Percentiles rank a stretch among this genome's conserved stretches.
Conservation (phyloP, 371 early-diverging fungal species). For the Neoconidiobolus thromboides region DNA sequence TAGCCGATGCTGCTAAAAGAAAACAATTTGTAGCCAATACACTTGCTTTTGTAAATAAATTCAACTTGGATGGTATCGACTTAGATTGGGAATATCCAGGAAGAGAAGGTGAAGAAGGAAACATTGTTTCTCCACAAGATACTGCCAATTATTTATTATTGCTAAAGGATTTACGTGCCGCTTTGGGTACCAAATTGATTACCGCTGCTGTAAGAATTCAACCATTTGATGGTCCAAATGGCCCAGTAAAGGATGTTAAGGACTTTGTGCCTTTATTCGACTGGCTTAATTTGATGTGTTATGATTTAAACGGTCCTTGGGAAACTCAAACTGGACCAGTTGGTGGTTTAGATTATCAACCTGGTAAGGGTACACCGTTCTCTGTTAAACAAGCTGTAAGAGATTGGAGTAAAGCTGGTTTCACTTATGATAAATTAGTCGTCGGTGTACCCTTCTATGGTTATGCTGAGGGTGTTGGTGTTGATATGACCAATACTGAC, state of each 20-base stretch:
- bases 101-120: conserved; percentile 41
- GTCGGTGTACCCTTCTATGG: conserved; percentile 44
- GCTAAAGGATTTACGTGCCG: conserved; percentile 35
- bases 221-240: conserved; percentile 33
- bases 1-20: conserved; percentile 16
- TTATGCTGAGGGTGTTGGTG: conserved; percentile 13
- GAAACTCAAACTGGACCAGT: conserved; percentile 28
- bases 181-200: conserved; percentile 33
- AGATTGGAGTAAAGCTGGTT: conserved; percentile 31
- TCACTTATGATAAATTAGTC: conserved; percentile 32
- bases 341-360: not conserved
- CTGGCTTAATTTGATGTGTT: conserved; percentile 32
- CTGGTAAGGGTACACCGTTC: conserved; percentile 28
- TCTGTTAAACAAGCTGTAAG: conserved; percentile 14
- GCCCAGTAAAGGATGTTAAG: conserved; percentile 34
- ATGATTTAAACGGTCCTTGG: conserved; percentile 27
- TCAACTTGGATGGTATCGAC: conserved; percentile 26
- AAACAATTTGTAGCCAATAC: conserved; percentile 26
- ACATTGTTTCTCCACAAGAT: conserved; percentile 22
- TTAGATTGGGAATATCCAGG: conserved; percentile 65
- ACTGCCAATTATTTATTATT: conserved; percentile 36
- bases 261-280: conserved; percentile 30
- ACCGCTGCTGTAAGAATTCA: conserved; percentile 49
- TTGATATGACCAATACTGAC: conserved; percentile 9
- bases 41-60: conserved; percentile 3